Percentiles rank a stretch among this genome's conserved stretches.
Evolutionary conservation across 768 basidiomycete genomes (phyloP).

Genomic region (Serendipita sp.): DNA sequence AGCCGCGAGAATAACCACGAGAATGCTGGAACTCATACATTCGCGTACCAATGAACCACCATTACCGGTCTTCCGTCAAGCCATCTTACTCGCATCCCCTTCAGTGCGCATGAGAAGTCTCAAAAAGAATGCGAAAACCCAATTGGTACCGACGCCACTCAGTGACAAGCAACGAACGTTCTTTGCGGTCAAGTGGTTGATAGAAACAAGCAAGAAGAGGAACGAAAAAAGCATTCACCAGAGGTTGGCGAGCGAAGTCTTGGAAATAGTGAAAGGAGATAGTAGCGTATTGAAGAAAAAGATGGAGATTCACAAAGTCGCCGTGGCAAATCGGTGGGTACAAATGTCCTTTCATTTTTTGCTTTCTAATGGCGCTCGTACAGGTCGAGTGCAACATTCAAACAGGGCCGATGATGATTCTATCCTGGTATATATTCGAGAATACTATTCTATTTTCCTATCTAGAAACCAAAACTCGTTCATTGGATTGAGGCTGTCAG

Average conservation of each 20-base stretch:
- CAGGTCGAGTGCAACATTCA: background rate
- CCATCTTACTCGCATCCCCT: conserved; percentile 52
- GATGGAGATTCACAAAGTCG: conserved; percentile 44
- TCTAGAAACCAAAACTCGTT: too few relatives aligned
- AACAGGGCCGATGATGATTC: background rate
- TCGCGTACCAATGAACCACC: conserved; percentile 62
- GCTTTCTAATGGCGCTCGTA: background rate
- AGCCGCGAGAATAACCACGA: conserved; percentile 38
- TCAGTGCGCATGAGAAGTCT: conserved; percentile 44
- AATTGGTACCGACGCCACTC: conserved; percentile 51
- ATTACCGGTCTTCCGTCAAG: conserved; percentile 60
- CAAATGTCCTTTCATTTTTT: background rate
- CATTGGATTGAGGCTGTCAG: too few relatives aligned
- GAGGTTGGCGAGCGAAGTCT: conserved; percentile 62
- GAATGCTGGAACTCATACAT: conserved; percentile 57
- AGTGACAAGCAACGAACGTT: conserved; percentile 66
- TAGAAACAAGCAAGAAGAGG: conserved; percentile 41
- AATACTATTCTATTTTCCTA: too few relatives aligned
- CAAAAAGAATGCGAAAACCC: conserved; percentile 47
- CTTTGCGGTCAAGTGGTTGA: conserved; percentile 53
- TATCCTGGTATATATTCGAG: too few relatives aligned
- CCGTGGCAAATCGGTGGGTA: conserved; percentile 61
- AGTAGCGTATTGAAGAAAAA: conserved; percentile 38
- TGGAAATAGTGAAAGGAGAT: conserved; percentile 34
- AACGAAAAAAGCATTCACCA: conserved; percentile 44